Evolutionary conservation across 768 basidiomycete genomes (phyloP).

Genomic region (Pulveroboletus frians): DNA sequence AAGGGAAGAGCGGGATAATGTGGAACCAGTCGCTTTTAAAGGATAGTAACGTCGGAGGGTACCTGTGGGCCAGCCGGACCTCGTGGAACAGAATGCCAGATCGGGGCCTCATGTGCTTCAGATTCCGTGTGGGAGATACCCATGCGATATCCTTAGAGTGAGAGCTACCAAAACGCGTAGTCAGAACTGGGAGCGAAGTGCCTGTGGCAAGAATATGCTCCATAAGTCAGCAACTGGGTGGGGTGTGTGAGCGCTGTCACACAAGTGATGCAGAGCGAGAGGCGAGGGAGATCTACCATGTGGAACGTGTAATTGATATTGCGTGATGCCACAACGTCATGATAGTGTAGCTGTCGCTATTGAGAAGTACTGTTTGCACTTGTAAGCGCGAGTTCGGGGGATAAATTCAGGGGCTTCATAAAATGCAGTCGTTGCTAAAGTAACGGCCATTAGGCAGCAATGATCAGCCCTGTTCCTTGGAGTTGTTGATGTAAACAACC

Average conservation of each 20-base stretch:
- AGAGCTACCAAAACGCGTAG: not conserved
- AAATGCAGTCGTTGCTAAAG: not conserved
- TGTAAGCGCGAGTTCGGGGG: not conserved
- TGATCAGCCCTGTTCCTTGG: not conserved
- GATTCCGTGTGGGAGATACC: not conserved
- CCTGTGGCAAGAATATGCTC: not conserved
- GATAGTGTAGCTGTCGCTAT: no score
- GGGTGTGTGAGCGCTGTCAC: not conserved
- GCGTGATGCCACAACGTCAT: no score
- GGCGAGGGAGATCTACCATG: not conserved
- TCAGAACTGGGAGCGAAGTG: not conserved
- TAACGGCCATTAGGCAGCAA: not conserved
- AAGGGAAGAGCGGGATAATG: not conserved
- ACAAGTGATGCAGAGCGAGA: not conserved
- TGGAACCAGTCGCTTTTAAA: constrained; percentile 2
- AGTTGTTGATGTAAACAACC: not conserved
- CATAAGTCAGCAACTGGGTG: not conserved
- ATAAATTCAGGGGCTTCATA: not conserved
- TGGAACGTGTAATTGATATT: not conserved
- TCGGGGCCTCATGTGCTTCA: not conserved
- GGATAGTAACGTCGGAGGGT: not conserved
- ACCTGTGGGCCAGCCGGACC: not conserved
- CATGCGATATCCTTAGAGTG: not conserved
- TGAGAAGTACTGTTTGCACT: not conserved
- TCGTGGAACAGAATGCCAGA: not conserved